Evolutionary conservation across 2,329 filamentous ascomycete species (phyloP).

Genomic region (Aspergillus pseudotamarii): DNA sequence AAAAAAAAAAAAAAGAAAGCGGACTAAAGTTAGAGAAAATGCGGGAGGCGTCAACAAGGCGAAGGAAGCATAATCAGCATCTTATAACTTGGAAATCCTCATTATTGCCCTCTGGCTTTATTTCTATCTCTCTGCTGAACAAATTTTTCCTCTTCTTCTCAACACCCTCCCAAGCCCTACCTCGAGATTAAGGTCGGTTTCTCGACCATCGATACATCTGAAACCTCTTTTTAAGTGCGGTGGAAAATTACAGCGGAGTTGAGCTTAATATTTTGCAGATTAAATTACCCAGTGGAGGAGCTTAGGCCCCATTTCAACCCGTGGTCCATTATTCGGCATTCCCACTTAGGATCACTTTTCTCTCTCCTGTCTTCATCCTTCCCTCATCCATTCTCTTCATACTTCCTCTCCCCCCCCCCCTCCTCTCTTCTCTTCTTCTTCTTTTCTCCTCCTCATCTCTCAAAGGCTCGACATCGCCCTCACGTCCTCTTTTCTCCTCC

Average conservation of each 20-base stretch:
- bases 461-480: constrained; percentile 14
- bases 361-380: constrained; percentile 21
- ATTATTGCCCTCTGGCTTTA: not conserved
- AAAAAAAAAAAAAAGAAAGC: constrained; percentile 5
- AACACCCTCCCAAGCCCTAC: not conserved
- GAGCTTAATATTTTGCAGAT: constrained; percentile 24
- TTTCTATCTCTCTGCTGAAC: constrained; percentile 1
- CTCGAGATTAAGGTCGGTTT: not conserved
- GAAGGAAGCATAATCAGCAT: constrained; percentile 10
- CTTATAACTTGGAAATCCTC: constrained; percentile 13
- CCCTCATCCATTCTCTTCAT: constrained; percentile 17
- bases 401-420: constrained; percentile 14
- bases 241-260: constrained; percentile 12
- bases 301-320: constrained; percentile 23
- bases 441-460: constrained; percentile 8
- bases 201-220: constrained; percentile 4
- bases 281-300: constrained; percentile 21
- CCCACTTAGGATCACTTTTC: constrained; percentile 23
- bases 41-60: constrained; percentile 16
- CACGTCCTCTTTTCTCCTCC: not conserved
- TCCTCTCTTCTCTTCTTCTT: constrained; percentile 7
- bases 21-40: constrained; percentile 10
- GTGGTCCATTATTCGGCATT: constrained; percentile 26
- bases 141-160: not conserved
- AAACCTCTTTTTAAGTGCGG: not conserved